These are phyloP conservation scores for Boletellus ananiceps DNA, from an alignment of 768 basidiomycete genomes.

Conservation along the genomic window DNA sequence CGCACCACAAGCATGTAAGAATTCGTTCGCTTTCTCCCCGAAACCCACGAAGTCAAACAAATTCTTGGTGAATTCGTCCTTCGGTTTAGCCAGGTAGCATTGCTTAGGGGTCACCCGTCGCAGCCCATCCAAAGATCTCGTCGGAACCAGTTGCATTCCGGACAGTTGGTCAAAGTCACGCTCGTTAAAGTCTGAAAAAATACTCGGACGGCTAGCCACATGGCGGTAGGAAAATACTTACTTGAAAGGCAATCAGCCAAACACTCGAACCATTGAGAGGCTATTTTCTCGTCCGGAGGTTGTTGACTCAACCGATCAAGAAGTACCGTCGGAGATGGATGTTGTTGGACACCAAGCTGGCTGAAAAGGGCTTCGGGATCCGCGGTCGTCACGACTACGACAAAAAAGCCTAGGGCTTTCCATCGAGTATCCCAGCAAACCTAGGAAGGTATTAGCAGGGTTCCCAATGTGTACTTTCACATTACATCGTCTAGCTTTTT, in stretches of 20 bases:
- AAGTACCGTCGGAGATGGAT: slow-evolving; percentile 58
- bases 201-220: no score
- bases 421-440: slow-evolving; percentile 21
- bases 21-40: slow-evolving; percentile 68
- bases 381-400: slow-evolving; percentile 40
- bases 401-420: slow-evolving; percentile 64
- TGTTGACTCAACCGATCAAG: slow-evolving; percentile 49
- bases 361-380: slow-evolving; percentile 42
- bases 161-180: slow-evolving; percentile 52
- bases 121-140: slow-evolving; percentile 22
- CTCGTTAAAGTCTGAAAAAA: slow-evolving; percentile 46
- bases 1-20: slow-evolving; percentile 80
- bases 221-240: slow-evolving; percentile 15
- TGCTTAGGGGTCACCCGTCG: slow-evolving; percentile 51
- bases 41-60: slow-evolving; percentile 88
- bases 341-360: slow-evolving; percentile 61
- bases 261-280: slow-evolving; percentile 58
- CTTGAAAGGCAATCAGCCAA: slow-evolving; percentile 57
- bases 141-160: slow-evolving; percentile 59
- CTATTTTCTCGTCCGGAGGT: slow-evolving; percentile 51
- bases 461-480: no score
- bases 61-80: slow-evolving; percentile 26
- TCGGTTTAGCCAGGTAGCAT: slow-evolving; percentile 48
- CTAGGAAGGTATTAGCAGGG: slow-evolving; percentile 46
- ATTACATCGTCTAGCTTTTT: slow-evolving; percentile 1